Percentiles rank a stretch among this genome's conserved stretches.
Evolutionary conservation across 2,329 filamentous ascomycete genomes (phyloP).

Genomic region (Cladosporium velox): DNA sequence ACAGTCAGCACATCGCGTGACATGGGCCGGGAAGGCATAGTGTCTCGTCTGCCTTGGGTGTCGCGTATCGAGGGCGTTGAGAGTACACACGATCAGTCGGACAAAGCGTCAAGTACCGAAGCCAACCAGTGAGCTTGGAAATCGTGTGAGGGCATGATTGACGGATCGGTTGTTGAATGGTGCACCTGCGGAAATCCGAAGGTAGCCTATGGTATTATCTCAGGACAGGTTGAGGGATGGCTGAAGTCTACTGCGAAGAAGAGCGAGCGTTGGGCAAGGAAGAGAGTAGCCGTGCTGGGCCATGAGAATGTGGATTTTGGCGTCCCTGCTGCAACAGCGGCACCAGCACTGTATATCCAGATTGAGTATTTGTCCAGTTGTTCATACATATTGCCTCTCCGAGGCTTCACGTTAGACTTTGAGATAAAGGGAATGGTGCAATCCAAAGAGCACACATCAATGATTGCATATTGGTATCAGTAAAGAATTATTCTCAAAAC

Average conservation of each 20-base stretch:
- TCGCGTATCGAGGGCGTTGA: not conserved
- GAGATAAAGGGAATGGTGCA: not conserved
- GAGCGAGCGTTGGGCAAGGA: too few species aligned
- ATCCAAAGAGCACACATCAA: not conserved
- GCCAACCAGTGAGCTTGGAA: not conserved
- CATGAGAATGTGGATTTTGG: too few species aligned
- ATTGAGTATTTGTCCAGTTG: not conserved
- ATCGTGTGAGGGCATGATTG: not conserved
- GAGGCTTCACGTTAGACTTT: not conserved
- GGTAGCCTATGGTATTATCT: too few species aligned
- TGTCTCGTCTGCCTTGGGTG: not conserved
- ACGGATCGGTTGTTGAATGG: too few species aligned
- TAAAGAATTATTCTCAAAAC: not conserved
- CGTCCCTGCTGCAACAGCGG: too few species aligned
- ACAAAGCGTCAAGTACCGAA: not conserved
- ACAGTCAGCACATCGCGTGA: not conserved
- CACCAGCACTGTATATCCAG: too few species aligned
- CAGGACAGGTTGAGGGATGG: too few species aligned
- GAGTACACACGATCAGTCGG: not conserved
- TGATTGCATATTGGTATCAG: constrained; percentile 10
- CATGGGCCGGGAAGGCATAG: not conserved
- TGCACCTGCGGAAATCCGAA: too few species aligned
- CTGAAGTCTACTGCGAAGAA: too few species aligned
- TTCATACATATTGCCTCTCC: not conserved
- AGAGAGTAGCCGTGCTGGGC: too few species aligned